Evolutionary conservation across 108 stramenopile species (phyloP).

Genomic region (Cyclotella baltica): DNA sequence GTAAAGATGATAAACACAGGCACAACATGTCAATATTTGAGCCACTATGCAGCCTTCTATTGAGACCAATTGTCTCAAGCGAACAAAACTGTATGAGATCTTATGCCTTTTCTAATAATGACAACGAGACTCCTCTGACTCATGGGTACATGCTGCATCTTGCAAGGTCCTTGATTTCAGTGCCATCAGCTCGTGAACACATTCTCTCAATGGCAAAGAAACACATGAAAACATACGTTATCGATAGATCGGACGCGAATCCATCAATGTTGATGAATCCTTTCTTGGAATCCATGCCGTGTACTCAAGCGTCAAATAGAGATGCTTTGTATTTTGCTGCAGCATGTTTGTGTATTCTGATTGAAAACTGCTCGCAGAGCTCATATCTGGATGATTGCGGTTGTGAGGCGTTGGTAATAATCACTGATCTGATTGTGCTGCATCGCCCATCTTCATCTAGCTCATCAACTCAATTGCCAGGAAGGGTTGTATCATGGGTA

Average conservation of each 20-base stretch:
- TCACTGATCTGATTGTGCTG: constrained; percentile 31
- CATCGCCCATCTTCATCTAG: constrained; percentile 5
- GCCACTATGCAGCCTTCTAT: constrained; percentile 45
- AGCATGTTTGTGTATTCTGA: constrained; percentile 37
- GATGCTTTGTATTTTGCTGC: constrained; percentile 37
- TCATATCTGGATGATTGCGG: constrained; percentile 43
- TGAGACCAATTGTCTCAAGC: constrained; percentile 15
- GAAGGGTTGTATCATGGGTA: constrained; percentile 23
- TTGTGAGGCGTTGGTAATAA: constrained; percentile 21
- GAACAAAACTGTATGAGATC: constrained; percentile 5
- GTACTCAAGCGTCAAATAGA: constrained; percentile 25
- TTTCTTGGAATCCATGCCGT: constrained; percentile 28
- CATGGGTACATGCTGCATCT: constrained; percentile 25
- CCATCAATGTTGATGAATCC: neutral
- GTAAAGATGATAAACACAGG: constrained; percentile 8
- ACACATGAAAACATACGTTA: constrained; percentile 14
- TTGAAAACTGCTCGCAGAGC: constrained; percentile 25
- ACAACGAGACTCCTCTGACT: constrained; percentile 25
- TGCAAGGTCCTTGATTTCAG: constrained; percentile 26
- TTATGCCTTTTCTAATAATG: neutral
- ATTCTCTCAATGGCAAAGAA: constrained; percentile 45
- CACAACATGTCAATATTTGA: constrained; percentile 18
- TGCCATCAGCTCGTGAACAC: constrained; percentile 34
- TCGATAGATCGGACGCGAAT: neutral
- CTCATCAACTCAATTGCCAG: neutral